These are phyloP conservation scores for Colletotrichum echinochloae DNA, from an alignment of 2,329 filamentous ascomycete species.

Conservation along the genomic window DNA sequence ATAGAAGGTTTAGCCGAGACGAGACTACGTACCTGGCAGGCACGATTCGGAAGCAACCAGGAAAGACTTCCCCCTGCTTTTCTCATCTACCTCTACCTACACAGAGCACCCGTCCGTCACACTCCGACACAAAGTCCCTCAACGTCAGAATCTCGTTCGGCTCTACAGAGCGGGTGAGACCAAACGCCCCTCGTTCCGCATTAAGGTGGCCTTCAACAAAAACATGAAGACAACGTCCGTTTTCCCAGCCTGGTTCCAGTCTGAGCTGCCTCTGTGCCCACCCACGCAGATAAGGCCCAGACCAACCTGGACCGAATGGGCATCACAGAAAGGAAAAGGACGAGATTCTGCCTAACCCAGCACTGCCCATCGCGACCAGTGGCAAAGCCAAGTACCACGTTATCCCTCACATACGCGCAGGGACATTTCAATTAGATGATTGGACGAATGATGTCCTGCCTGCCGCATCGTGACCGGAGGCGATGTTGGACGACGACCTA, in stretches of 20 bases:
- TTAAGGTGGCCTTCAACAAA: neutral
- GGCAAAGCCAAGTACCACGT: conserved; percentile 24
- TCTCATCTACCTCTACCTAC: neutral
- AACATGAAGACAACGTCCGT: neutral
- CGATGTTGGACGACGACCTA: conserved; percentile 9
- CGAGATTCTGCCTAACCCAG: neutral
- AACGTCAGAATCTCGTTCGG: neutral
- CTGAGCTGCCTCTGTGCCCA: neutral
- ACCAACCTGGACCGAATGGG: neutral
- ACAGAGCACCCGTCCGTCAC: neutral
- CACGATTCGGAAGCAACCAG: conserved; percentile 2
- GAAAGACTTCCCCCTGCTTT: conserved; percentile 6
- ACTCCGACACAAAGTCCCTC: neutral
- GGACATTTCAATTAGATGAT: conserved; percentile 6
- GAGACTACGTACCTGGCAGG: neutral
- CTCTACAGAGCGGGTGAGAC: neutral
- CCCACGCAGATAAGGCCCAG: neutral
- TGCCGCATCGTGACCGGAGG: conserved; percentile 27
- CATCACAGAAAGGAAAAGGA: neutral
- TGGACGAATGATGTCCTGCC: conserved; percentile 17
- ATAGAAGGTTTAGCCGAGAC: conserved; percentile 23
- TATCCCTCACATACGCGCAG: neutral
- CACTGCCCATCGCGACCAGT: conserved; percentile 17
- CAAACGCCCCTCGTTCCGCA: neutral
- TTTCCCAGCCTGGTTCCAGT: neutral